Base-by-base conservation (phyloP, 2,329 filamentous ascomycete genomes). In the Fusarium equiseti region DNA sequence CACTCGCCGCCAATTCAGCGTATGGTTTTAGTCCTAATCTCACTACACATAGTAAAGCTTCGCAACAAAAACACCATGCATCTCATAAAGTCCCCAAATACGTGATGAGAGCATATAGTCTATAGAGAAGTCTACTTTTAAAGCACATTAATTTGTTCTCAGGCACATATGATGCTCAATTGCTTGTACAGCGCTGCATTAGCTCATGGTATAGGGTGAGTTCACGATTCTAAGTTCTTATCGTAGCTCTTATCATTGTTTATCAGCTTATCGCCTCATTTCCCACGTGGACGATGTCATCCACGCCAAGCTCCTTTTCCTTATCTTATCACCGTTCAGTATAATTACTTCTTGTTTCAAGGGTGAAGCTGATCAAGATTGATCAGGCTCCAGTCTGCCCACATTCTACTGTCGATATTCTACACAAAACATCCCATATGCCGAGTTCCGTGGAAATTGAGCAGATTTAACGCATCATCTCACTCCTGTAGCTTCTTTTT, bases 271-370 rank as follows among this genome's bases (percentile, higher is more conserved):
- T 53, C 50, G 49, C 10, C 18, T 11, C 10, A 6, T 7, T n/a
- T n/a, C 1, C 35, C 18, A 49, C 27, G 31, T 49, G 27, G 27
- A 11, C 26, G 20, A 11, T 8, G 18, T 20, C 31, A n/a, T 18
- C 31, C 24, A 13, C 24, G 31, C n/a, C 31, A 44, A 26, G 42
- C 42, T 44, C 42, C 42, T 42, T 27, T 27, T 15, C 11, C 18
- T n/a, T 22, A 50, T 29, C 31, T n/a, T 40, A 50, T 57, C 35
- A n/a, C 24, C 15, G 4, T 24, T 16, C 5, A 29, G 18, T 27
- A 38, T 56, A n/a, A 57, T 22, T 27, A 29, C 13, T n/a, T 16
- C n/a, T 57, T 57, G 54, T 57, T 57, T 57, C 54, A 57, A 50
- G 54, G 54, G 54, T 51, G 24, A 56, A 35, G 24, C 10, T 18